These are phyloP conservation scores for Earliella scabrosa DNA, from an alignment of 1,284 basidiomycete species.

Conservation along the genomic window DNA sequence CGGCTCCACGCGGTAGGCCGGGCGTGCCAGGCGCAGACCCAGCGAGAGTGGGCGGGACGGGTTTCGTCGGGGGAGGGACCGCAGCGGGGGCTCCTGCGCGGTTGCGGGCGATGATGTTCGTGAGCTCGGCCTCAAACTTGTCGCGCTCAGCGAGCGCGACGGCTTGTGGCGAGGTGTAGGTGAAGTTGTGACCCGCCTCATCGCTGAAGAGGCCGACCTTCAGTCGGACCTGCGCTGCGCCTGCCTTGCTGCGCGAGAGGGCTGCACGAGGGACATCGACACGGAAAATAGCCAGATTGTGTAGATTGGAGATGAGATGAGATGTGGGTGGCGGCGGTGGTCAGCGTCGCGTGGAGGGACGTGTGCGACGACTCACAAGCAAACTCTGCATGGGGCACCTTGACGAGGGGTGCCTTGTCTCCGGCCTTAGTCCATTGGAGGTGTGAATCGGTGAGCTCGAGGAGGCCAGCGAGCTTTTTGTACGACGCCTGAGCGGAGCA, in stretches of 20 bases:
- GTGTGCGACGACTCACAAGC: conserved; percentile 54
- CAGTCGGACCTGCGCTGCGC: conserved; percentile 73
- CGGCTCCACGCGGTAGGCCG: conserved; percentile 27
- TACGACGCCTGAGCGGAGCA: conserved; percentile 77
- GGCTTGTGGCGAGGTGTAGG: conserved; percentile 69
- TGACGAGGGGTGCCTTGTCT: conserved; percentile 60
- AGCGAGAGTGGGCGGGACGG: conserved; percentile 7
- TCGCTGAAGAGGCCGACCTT: conserved; percentile 71
- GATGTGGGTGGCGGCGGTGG: conserved; percentile 5
- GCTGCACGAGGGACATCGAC: conserved; percentile 5
- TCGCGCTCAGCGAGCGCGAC: conserved; percentile 71
- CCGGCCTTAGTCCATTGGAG: conserved; percentile 78
- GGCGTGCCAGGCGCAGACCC: conserved; percentile 29
- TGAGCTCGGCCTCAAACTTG: conserved; percentile 78
- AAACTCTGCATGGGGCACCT: conserved; percentile 62
- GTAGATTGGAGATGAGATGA: neutral
- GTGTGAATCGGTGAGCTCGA: conserved; percentile 69
- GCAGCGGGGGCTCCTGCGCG: conserved; percentile 39
- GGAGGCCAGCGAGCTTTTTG: conserved; percentile 76
- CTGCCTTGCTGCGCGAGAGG: conserved; percentile 75
- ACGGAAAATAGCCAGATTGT: no score
- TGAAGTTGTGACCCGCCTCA: conserved; percentile 78
- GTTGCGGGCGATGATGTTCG: conserved; percentile 74
- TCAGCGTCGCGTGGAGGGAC: conserved; percentile 11
- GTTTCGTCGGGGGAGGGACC: neutral